These are phyloP conservation scores for Luzula sylvatica DNA, from an alignment of 176 grass and related monocot species.

Conservation along the genomic window DNA sequence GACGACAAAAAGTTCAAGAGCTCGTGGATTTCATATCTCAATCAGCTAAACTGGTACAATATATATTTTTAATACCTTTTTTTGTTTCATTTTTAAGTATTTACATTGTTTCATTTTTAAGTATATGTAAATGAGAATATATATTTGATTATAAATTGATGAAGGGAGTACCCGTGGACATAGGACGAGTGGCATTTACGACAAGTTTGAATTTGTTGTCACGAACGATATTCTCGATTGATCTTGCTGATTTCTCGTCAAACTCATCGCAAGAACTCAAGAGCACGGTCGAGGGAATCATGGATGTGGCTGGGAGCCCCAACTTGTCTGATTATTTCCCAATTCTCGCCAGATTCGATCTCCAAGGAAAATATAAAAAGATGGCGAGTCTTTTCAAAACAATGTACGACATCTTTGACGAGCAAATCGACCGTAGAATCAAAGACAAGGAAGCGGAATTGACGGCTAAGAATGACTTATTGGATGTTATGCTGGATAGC, in stretches of 20 bases:
- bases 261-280: slow-evolving; percentile 31
- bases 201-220: background rate
- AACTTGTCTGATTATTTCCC: slow-evolving; percentile 50
- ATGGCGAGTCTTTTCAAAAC: background rate
- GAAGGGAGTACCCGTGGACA: slow-evolving; percentile 7
- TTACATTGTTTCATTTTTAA: no score
- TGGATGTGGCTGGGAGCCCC: slow-evolving; percentile 11
- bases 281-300: slow-evolving; percentile 16
- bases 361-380: slow-evolving; percentile 17
- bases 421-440: slow-evolving; percentile 21
- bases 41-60: slow-evolving; percentile 14
- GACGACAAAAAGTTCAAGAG: slow-evolving; percentile 23
- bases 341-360: slow-evolving; percentile 20
- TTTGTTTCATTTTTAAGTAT: no score
- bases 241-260: slow-evolving; percentile 20
- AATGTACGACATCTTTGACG: slow-evolving; percentile 12
- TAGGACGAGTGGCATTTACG: background rate
- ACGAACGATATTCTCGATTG: slow-evolving; percentile 5
- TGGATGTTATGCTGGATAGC: slow-evolving; percentile 27
- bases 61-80: no score
- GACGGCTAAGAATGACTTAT: background rate
- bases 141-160: background rate
- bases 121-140: no score
- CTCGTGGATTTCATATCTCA: slow-evolving; percentile 5
- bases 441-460: background rate